Base-by-base conservation (phyloP, 2,329 filamentous ascomycete genomes). In the Penicillium crustosum region DNA sequence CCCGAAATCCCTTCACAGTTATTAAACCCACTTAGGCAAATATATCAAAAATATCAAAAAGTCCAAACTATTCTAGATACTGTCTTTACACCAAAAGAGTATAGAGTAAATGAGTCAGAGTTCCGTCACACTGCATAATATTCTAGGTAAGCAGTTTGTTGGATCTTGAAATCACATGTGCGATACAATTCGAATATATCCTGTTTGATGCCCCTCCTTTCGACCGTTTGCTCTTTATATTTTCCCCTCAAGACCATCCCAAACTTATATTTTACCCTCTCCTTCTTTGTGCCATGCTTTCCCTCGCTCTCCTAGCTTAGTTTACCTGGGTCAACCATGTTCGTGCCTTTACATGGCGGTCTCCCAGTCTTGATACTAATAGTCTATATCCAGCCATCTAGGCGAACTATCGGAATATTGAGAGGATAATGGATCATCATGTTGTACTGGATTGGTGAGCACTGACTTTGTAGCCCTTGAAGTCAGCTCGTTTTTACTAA, bases 161-260 rank as follows among this genome's bases (percentile, higher is more conserved):
- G 21, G 17, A 36, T 36, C 33, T 17, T 21, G 29, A 33, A 35
- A 17, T 23, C n/a, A 23, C 19, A 44, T 29, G 25, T 10, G 10
- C 29, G 29, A 31, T 33, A n/a, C 13, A 17, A 19, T 27, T 23
- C 44, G 12, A 29, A 50, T 17, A 19, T 29, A 50, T 29, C 36
- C 35, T 50, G 35, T 50, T 50, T 50, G 25, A 50, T 27, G 35
- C 48, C 48, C 48, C 48, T 50, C 48, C 36, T 29, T 29, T 29
- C 21, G 35, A 2, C 15, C 6, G 31, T 35, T 35, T 23, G 45
- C 29, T 21, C 21, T 47, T 25, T 21, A 35, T 36, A 25, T 49
- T 36, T 25, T 25, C 31, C 31, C 29, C 21, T 31, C 19, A 42
- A 42, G 42, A 6, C 7, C 27, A 21, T 35, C 19, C 15, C 45